Evolutionary conservation across 192 early-diverging fungal genomes (phyloP).

Genomic region (Coemansia sp.): DNA sequence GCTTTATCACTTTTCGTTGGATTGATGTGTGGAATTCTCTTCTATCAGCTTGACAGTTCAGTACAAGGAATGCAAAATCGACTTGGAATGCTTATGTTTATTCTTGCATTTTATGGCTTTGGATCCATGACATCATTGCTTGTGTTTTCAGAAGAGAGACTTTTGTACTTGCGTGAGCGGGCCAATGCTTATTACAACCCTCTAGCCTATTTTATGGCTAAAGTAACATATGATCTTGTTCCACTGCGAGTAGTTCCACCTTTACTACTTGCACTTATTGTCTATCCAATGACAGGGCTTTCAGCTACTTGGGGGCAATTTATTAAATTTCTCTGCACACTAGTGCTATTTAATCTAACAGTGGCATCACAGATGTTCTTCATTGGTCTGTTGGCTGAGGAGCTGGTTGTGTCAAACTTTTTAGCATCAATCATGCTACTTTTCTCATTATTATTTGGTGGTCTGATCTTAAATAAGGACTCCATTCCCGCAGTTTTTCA

Average conservation of each 20-base stretch:
- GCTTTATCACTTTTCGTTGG: constrained; percentile 41
- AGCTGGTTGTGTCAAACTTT: constrained; percentile 74
- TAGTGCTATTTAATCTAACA: constrained; percentile 79
- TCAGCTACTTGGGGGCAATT: constrained; percentile 60
- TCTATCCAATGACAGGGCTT: constrained; percentile 83
- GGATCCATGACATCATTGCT: constrained; percentile 56
- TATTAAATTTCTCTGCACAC: constrained; percentile 71
- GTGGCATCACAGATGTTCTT: constrained; percentile 74
- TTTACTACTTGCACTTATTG: constrained; percentile 76
- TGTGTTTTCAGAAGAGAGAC: constrained; percentile 48
- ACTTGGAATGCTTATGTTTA: constrained; percentile 47
- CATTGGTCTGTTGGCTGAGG: constrained; percentile 71
- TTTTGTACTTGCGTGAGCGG: constrained; percentile 60
- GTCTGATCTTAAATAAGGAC: constrained; percentile 85
- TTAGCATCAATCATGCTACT: constrained; percentile 78
- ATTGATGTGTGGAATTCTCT: constrained; percentile 56
- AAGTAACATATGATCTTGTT: constrained; percentile 60
- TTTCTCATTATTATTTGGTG: constrained; percentile 89
- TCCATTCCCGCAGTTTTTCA: constrained; percentile 70
- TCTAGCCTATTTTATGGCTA: constrained; percentile 61
- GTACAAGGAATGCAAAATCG: constrained; percentile 54
- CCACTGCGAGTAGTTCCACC: constrained; percentile 80
- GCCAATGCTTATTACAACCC: constrained; percentile 63
- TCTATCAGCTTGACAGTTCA: constrained; percentile 50
- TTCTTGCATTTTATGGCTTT: constrained; percentile 57